Evolutionary conservation across 352 stramenopile species (phyloP).

Genomic region (Phytopythium ostracodes): DNA sequence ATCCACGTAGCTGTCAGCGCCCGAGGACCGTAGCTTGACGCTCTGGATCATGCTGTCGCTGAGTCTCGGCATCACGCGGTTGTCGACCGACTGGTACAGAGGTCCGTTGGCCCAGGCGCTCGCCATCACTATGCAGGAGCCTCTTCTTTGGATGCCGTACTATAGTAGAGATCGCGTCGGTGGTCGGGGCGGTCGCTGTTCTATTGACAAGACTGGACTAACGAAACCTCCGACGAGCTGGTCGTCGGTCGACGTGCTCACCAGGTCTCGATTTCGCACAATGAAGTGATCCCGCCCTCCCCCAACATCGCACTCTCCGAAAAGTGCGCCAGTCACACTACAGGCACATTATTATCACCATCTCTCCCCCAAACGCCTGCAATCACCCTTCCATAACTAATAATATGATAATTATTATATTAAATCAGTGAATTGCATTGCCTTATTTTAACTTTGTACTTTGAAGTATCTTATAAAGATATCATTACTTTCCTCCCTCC

Average conservation of each 20-base stretch:
- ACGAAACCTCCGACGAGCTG: not conserved
- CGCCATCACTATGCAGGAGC: not conserved
- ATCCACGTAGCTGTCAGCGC: not conserved
- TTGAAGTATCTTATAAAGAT: no score
- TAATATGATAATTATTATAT: no score
- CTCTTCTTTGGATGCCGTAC: not conserved
- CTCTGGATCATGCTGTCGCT: not conserved
- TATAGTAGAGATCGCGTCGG: not conserved
- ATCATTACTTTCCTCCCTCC: no score
- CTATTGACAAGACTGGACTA: no score
- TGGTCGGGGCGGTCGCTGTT: no score
- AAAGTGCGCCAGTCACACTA: no score
- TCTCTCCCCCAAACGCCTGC: no score
- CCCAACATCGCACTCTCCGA: not conserved
- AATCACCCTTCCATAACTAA: no score
- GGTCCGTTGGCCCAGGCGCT: not conserved
- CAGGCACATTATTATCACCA: no score
- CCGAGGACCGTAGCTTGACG: slow-evolving; percentile 3
- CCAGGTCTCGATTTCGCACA: slow-evolving; percentile 2
- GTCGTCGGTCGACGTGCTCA: not conserved
- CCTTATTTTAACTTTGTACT: no score
- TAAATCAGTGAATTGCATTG: no score
- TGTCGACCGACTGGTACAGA: not conserved
- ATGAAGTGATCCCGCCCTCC: slow-evolving; percentile 1
- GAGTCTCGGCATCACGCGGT: not conserved